Conservation (phyloP, 495 filamentous ascomycete species). For the Trichoderma virens region DNA sequence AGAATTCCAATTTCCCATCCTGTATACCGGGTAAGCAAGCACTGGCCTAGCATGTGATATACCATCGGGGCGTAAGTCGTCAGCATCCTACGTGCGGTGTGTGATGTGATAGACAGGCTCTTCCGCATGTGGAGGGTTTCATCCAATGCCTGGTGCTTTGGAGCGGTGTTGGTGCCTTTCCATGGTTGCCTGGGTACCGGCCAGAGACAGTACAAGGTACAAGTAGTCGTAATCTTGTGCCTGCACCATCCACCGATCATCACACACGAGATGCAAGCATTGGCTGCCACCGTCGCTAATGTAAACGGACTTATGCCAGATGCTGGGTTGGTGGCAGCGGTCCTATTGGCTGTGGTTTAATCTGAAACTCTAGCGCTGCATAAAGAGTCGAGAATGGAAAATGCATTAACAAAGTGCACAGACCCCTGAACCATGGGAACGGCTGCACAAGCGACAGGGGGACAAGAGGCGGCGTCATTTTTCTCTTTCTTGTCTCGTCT, state of each 20-base stretch:
- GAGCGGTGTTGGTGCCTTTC: background rate
- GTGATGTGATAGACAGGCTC: background rate
- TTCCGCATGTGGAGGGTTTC: conserved; percentile 1
- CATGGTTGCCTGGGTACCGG: background rate
- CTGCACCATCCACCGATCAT: background rate
- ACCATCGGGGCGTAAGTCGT: no score
- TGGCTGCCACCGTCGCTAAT: conserved; percentile 6
- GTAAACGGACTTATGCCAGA: conserved; percentile 4
- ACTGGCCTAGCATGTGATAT: no score
- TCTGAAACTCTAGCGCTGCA: conserved; percentile 8
- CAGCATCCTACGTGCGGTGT: background rate
- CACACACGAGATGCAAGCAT: conserved; percentile 3
- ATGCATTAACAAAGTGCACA: background rate
- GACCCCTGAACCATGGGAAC: background rate
- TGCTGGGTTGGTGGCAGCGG: background rate
- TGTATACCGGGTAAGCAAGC: no score
- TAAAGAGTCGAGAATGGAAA: conserved; percentile 2
- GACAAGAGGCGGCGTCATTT: background rate
- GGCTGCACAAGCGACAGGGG: background rate
- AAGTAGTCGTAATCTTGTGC: background rate
- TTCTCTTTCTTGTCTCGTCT: background rate
- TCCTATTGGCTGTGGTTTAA: conserved; percentile 1
- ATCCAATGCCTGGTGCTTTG: background rate
- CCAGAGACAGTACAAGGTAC: background rate
- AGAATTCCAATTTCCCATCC: no score